A percentile compares a stretch with the other conserved stretches of the same genome.
These are phyloP conservation scores for Ophiosphaerella narmari DNA, from an alignment of 2,329 filamentous ascomycete genomes.

Conservation along the genomic window DNA sequence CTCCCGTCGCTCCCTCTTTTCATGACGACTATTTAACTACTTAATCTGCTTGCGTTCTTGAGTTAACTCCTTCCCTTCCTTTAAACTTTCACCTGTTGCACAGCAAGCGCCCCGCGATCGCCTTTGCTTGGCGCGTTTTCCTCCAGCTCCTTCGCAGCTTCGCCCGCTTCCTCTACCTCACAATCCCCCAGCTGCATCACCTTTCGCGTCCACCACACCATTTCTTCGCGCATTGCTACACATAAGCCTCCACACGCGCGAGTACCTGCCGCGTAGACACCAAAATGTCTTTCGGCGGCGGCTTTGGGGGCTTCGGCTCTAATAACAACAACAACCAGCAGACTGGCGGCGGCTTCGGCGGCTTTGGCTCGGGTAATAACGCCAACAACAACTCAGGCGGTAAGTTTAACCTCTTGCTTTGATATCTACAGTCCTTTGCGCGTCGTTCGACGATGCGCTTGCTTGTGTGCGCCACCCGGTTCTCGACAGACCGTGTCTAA, in stretches of 20 bases:
- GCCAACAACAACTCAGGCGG: constrained; percentile 51
- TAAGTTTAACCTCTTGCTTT: constrained; percentile 51
- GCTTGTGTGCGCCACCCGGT: constrained; percentile 31
- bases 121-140: constrained; percentile 43
- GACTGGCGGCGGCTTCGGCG: constrained; percentile 40
- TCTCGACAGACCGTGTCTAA: constrained; percentile 44
- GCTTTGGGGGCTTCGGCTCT: constrained; percentile 52
- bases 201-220: constrained; percentile 23
- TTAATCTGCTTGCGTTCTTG: constrained; percentile 35
- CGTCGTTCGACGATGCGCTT: constrained; percentile 35
- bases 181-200: constrained; percentile 20
- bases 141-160: constrained; percentile 24
- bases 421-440: constrained; percentile 17
- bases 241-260: constrained; percentile 23
- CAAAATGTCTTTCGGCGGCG: constrained; percentile 57
- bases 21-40: constrained; percentile 37
- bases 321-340: constrained; percentile 41
- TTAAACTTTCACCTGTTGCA: constrained; percentile 7
- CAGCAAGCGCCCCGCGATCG: constrained; percentile 26
- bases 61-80: constrained; percentile 30
- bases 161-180: constrained; percentile 21
- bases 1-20: constrained; percentile 30
- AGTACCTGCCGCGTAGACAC: constrained; percentile 21
- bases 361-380: constrained; percentile 46
- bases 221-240: constrained; percentile 25